Evolutionary conservation across 352 stramenopile genomes (phyloP).

Genomic region (Globisporangium radiosum): DNA sequence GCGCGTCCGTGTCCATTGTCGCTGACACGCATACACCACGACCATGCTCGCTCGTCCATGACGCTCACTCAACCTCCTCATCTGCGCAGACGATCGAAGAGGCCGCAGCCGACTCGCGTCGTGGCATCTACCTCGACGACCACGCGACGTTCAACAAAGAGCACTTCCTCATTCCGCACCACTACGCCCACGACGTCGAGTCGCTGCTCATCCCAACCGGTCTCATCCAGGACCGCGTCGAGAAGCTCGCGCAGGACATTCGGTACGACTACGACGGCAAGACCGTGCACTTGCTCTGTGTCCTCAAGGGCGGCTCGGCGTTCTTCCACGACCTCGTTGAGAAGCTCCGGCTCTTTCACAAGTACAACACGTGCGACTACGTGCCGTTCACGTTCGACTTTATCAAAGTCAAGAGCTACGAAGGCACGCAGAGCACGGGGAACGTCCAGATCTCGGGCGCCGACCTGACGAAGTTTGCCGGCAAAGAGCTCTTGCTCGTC

Average conservation of each 20-base stretch:
- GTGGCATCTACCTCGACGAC: conserved; percentile 58
- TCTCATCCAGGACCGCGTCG: conserved; percentile 87
- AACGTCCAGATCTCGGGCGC: conserved; percentile 88
- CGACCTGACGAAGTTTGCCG: conserved; percentile 82
- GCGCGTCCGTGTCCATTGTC: too few species aligned
- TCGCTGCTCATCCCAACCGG: conserved; percentile 88
- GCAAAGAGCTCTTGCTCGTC: conserved; percentile 91
- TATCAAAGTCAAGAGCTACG: conserved; percentile 93
- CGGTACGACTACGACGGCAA: conserved; percentile 82
- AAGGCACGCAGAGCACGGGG: conserved; percentile 86
- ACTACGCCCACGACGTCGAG: conserved; percentile 75
- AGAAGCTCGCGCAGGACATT: conserved; percentile 91
- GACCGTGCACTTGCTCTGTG: conserved; percentile 89
- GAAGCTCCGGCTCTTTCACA: conserved; percentile 78
- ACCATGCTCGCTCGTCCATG: background rate
- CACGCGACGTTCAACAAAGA: conserved; percentile 55
- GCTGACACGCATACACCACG: background rate
- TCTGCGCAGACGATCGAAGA: conserved; percentile 3
- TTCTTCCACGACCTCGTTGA: conserved; percentile 89
- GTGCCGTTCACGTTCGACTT: conserved; percentile 94
- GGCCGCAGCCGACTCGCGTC: conserved; percentile 21
- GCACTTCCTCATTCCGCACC: conserved; percentile 75
- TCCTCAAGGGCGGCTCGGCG: conserved; percentile 87
- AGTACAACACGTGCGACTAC: conserved; percentile 85
- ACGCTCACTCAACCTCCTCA: background rate